phyloP scores from a whole-genome alignment of 306 rosid genomes.

The Rosa chinensis region DNA sequence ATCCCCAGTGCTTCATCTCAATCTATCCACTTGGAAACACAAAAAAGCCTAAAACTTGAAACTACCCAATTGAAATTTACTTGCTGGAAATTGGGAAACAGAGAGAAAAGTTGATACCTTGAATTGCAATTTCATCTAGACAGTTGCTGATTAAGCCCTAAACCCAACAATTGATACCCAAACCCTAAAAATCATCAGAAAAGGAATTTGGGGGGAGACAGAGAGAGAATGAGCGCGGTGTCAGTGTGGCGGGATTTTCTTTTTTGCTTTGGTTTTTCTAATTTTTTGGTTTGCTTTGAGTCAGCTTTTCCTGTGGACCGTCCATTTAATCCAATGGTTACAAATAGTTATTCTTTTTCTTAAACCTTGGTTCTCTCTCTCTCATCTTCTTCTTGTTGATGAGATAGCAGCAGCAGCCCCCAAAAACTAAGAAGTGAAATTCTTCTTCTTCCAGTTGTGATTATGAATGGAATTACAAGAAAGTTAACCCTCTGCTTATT shows the following conservation, averaged over 20 bases:
- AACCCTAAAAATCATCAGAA: background rate
- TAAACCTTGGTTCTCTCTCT: background rate
- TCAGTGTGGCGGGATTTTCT: background rate
- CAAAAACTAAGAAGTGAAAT: background rate
- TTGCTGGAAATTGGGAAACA: background rate
- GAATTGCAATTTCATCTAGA: background rate
- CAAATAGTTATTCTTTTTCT: background rate
- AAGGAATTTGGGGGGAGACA: background rate
- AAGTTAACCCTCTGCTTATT: background rate
- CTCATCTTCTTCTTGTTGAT: background rate
- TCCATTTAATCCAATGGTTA: background rate
- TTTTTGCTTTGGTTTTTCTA: background rate
- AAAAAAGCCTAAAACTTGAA: background rate
- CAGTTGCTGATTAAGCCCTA: constrained; percentile 7
- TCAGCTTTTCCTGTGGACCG: background rate
- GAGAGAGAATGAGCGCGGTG: background rate
- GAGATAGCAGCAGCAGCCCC: background rate
- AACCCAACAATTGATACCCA: background rate
- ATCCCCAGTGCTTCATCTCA: too few relatives aligned
- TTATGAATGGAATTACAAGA: background rate
- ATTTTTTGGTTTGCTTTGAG: background rate
- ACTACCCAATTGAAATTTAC: background rate
- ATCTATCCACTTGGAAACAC: background rate
- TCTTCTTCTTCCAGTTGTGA: background rate
- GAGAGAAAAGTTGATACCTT: background rate